These are phyloP conservation scores for Fusarium sublunatum DNA, from an alignment of 2,329 filamentous ascomycete species.

Conservation along the genomic window DNA sequence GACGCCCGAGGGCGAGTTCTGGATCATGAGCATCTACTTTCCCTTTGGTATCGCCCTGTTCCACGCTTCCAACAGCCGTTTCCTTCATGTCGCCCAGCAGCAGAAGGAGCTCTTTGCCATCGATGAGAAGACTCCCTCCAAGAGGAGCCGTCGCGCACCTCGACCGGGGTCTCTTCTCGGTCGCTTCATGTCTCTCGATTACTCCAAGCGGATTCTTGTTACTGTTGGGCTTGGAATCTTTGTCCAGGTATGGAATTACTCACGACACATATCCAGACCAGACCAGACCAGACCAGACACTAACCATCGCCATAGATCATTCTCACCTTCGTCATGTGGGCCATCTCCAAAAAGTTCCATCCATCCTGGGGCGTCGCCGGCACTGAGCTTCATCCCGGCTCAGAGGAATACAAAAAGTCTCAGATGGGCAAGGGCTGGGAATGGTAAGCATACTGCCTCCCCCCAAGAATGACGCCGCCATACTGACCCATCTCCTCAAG, in stretches of 20 bases:
- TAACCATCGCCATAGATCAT: conserved; percentile 58
- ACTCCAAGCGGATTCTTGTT: conserved; percentile 61
- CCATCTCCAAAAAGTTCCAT: conserved; percentile 75
- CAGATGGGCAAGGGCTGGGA: conserved; percentile 68
- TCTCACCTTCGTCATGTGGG: conserved; percentile 69
- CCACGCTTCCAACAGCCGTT: conserved; percentile 71
- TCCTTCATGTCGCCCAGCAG: conserved; percentile 67
- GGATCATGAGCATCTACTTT: conserved; percentile 74
- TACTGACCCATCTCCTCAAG: conserved; percentile 44
- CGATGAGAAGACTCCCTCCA: conserved; percentile 21
- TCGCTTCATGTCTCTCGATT: conserved; percentile 56
- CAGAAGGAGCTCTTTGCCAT: conserved; percentile 58
- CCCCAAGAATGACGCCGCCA: background rate
- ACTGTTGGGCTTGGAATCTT: conserved; percentile 65
- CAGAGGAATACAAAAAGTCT: conserved; percentile 61
- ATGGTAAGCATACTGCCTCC: conserved; percentile 60
- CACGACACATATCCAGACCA: background rate
- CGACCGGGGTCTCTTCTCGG: conserved; percentile 47
- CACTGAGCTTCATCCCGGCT: conserved; percentile 67
- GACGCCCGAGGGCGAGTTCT: conserved; percentile 68
- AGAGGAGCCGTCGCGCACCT: conserved; percentile 22
- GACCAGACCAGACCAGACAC: fast-evolving
- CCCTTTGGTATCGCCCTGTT: conserved; percentile 74
- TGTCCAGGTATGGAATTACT: conserved; percentile 60
- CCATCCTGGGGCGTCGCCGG: conserved; percentile 68